Evolutionary conservation across 1,139 yeast species (phyloP), one percentile per base, ranked within the genome.

Genomic region (Arxiozyma slooffiae): DNA sequence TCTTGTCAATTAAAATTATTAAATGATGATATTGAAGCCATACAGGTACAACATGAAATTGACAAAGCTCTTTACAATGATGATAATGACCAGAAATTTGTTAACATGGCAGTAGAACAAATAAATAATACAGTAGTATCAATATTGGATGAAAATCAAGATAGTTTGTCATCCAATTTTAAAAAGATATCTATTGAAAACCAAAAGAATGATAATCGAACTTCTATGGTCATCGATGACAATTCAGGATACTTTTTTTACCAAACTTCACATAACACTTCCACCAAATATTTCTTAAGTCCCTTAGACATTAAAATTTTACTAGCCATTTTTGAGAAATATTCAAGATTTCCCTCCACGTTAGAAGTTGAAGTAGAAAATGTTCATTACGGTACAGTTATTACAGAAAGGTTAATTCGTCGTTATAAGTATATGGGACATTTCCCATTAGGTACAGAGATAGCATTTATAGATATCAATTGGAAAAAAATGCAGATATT

Each of bases 381-480:
- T 63, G 78, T 90, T 46, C 77, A 74, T 47, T 79, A 78, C 61
- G 90, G 84, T 30, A 73, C 80, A 47, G 71, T 74, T 24, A 75
- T 80, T 50, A 80, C 71, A 50, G 78, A 60, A 69, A 71, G 54
- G 3, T 65, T 85, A 16, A 68, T 82, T 7, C 77, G 79, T 51
- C 79, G 81, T 57, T 77, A 77, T 64, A 90, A 88, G 63, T 89
- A 85, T 63, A 69, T 92, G 52, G 76, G 85, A 0, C 95, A 90
- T 67, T 68, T 89, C 38, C 97, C 99, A 0, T 64, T 79, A 36
- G 97, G 97, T 1, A 82, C 96, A 0, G 85, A 85, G 44, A 68
- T 92, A 45, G 95, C 92, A 16, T 82, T 88, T 56, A 62, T 94
- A 52, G 97, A 92, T 60, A 78, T 96, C 52, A 82, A 87, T 61